phyloP scores from a whole-genome alignment of 805 yeast species.

The Grigorovia jiainica region DNA sequence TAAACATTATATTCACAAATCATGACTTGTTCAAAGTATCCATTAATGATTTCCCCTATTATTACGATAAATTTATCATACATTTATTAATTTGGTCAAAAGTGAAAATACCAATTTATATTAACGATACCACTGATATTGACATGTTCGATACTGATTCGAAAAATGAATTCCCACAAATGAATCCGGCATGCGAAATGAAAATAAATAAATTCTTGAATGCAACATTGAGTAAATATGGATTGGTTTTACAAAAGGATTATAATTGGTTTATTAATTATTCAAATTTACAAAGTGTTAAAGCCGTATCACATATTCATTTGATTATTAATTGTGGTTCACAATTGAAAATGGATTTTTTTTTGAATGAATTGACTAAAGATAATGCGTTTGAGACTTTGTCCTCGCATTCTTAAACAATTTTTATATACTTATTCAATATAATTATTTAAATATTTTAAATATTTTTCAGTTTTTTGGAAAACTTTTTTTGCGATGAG shows the following conservation, averaged over 20 bases:
- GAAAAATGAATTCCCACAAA: slow-evolving; percentile 20
- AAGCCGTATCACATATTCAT: slow-evolving; percentile 61
- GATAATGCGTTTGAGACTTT: slow-evolving; percentile 3
- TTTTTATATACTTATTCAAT: too few relatives aligned
- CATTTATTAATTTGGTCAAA: slow-evolving; percentile 68
- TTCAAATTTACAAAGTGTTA: slow-evolving; percentile 59
- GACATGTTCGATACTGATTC: slow-evolving; percentile 39
- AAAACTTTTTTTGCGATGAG: slow-evolving; percentile 2
- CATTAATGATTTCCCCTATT: slow-evolving; percentile 59
- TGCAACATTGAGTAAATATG: slow-evolving; percentile 27
- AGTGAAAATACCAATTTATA: slow-evolving; percentile 43
- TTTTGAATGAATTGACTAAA: slow-evolving; percentile 1
- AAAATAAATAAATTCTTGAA: slow-evolving; percentile 43
- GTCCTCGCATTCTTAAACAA: too few relatives aligned
- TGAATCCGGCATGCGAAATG: slow-evolving; percentile 34
- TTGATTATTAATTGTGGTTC: slow-evolving; percentile 35
- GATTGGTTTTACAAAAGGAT: slow-evolving; percentile 25
- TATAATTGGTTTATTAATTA: slow-evolving; percentile 66
- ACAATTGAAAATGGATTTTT: neutral
- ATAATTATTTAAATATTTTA: neutral
- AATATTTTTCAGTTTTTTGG: neutral
- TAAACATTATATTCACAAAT: slow-evolving; percentile 18
- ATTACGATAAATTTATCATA: slow-evolving; percentile 39
- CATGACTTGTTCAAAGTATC: slow-evolving; percentile 33
- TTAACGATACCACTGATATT: slow-evolving; percentile 27